These are phyloP conservation scores for Sordariomycetes sp. DNA, from an alignment of 2,329 filamentous ascomycete genomes.

Conservation along the genomic window DNA sequence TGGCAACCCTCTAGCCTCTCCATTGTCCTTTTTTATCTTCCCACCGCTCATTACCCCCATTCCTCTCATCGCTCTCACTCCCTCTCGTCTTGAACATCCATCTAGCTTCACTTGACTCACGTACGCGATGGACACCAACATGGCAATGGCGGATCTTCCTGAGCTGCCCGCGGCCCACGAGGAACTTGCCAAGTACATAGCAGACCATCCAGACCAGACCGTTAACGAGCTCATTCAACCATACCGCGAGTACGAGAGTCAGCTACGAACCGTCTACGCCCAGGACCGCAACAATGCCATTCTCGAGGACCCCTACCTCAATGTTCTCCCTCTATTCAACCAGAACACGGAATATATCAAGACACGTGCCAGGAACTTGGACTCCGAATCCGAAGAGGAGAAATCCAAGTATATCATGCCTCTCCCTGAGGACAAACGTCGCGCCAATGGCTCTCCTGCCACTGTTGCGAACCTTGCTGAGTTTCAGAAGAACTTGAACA, in stretches of 20 bases:
- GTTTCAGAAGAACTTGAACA: conserved; percentile 69
- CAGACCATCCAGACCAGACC: conserved; percentile 39
- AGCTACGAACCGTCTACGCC: conserved; percentile 58
- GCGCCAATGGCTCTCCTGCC: conserved; percentile 53
- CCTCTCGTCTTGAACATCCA: not conserved
- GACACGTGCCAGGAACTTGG: conserved; percentile 51
- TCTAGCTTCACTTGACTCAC: not conserved
- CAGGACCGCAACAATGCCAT: conserved; percentile 54
- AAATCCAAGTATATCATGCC: conserved; percentile 62
- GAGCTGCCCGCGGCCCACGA: conserved; percentile 34
- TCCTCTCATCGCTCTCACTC: not conserved
- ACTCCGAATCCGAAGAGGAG: conserved; percentile 47
- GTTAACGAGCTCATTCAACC: conserved; percentile 53
- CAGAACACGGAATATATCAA: conserved; percentile 46
- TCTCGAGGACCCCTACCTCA: conserved; percentile 48
- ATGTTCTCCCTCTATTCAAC: conserved; percentile 58
- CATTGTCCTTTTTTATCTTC: too few species aligned
- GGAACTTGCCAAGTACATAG: conserved; percentile 43
- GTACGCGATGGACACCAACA: conserved; percentile 9
- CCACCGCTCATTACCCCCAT: not conserved
- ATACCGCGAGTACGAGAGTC: conserved; percentile 58
- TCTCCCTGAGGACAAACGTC: conserved; percentile 52
- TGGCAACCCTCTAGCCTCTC: too few species aligned
- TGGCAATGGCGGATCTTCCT: conserved; percentile 29
- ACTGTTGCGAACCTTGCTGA: conserved; percentile 58